Percentiles rank a stretch among this genome's conserved stretches.
These are phyloP conservation scores for Polytrichum commune DNA, from an alignment of 225 moss, liverwort and hornwort species.

Conservation along the genomic window DNA sequence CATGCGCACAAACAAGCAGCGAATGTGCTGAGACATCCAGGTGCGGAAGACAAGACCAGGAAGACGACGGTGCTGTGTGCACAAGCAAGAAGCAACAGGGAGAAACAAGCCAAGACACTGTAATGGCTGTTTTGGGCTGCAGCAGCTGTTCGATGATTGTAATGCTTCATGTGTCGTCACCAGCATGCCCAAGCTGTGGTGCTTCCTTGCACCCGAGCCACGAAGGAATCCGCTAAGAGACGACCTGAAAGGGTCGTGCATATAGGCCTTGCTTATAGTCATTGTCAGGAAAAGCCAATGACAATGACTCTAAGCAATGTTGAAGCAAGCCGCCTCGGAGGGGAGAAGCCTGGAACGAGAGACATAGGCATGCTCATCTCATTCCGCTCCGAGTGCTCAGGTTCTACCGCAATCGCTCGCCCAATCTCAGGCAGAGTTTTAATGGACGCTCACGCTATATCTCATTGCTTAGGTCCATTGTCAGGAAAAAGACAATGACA, in stretches of 20 bases:
- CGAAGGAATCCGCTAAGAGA: constrained; percentile 35
- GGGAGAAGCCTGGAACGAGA: constrained; percentile 12
- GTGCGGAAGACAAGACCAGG: constrained; percentile 30
- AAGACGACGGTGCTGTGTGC: constrained; percentile 19
- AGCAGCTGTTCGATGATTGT: constrained; percentile 61
- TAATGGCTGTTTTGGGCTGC: constrained; percentile 55
- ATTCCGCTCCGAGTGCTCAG: constrained; percentile 19
- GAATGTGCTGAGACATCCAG: constrained; percentile 28
- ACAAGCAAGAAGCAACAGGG: constrained; percentile 23
- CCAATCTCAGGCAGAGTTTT: constrained; percentile 34
- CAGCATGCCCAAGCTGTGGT: constrained; percentile 58
- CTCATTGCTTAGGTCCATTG: constrained; percentile 66
- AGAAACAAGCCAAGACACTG: constrained; percentile 18
- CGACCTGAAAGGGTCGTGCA: constrained; percentile 46
- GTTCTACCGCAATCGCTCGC: constrained; percentile 38
- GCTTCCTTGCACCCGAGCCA: constrained; percentile 30
- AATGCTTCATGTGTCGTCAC: constrained; percentile 49
- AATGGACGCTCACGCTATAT: constrained; percentile 35
- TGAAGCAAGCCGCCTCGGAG: constrained; percentile 41
- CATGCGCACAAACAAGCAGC: constrained; percentile 29
- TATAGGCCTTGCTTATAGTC: constrained; percentile 69
- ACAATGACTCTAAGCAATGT: constrained; percentile 83
- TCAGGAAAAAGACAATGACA: constrained; percentile 76
- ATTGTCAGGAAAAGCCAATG: constrained; percentile 84
- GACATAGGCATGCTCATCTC: constrained; percentile 1